Evolutionary conservation across 2,329 filamentous ascomycete genomes (phyloP).

Genomic region (Sarocladium strictum): DNA sequence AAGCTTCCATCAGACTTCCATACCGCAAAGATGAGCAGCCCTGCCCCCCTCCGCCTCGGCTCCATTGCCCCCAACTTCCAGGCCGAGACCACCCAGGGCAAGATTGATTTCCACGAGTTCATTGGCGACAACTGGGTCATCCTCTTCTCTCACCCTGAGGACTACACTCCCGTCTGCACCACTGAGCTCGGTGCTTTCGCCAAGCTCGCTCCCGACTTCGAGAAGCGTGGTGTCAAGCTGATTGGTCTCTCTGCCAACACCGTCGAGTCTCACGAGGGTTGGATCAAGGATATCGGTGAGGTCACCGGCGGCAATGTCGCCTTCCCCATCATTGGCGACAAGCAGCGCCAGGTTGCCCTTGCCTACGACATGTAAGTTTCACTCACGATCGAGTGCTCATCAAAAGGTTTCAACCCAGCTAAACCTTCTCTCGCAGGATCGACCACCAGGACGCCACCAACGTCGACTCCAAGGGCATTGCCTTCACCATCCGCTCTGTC

Average conservation of each 20-base stretch:
- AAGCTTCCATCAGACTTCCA: constrained; percentile 7
- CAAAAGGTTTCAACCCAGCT: background rate
- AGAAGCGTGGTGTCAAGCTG: constrained; percentile 81
- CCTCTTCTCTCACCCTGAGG: constrained; percentile 79
- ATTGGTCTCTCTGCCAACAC: constrained; percentile 88
- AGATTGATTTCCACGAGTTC: constrained; percentile 79
- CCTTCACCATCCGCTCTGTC: constrained; percentile 90
- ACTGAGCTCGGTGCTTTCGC: constrained; percentile 92
- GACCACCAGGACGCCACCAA: constrained; percentile 78
- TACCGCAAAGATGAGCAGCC: constrained; percentile 23
- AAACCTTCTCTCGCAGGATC: constrained; percentile 43
- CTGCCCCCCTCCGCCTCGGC: constrained; percentile 53
- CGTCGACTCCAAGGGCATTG: constrained; percentile 74
- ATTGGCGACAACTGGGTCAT: constrained; percentile 74
- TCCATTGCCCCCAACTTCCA: constrained; percentile 72
- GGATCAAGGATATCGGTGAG: constrained; percentile 87
- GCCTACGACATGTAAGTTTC: constrained; percentile 67
- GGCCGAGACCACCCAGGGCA: constrained; percentile 71
- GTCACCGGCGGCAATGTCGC: constrained; percentile 62
- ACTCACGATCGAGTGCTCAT: background rate
- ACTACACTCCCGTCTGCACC: constrained; percentile 94
- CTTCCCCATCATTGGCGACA: constrained; percentile 80
- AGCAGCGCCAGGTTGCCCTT: constrained; percentile 68
- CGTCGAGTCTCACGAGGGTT: constrained; percentile 74
- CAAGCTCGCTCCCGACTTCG: constrained; percentile 82